Conservation (phyloP, 2,329 filamentous ascomycete species). For the Coniella lustricola region DNA sequence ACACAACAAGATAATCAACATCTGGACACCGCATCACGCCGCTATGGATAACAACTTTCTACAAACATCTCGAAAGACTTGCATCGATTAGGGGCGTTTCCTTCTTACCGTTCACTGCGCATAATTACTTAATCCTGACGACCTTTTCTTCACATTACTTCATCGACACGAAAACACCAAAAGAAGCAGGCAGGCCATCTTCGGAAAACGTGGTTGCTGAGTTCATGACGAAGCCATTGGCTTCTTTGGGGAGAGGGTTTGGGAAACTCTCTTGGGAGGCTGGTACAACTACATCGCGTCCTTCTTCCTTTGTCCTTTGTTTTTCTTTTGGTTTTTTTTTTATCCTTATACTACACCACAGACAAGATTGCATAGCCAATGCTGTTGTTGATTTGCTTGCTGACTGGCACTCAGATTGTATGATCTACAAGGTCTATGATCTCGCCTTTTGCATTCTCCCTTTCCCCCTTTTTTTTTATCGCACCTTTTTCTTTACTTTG, state of each 20-base stretch:
- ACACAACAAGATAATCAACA: not conserved
- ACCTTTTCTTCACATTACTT: not conserved
- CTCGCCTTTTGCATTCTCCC: not conserved
- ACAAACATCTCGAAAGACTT: not conserved
- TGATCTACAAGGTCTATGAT: too few relatives aligned
- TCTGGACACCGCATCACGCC: not conserved
- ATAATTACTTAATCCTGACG: constrained; percentile 6
- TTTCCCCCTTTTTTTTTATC: too few relatives aligned
- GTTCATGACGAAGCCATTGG: not conserved
- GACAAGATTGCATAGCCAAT: constrained; percentile 1
- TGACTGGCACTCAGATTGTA: too few relatives aligned
- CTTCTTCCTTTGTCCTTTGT: not conserved
- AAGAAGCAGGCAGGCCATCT: constrained; percentile 1
- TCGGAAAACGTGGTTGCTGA: not conserved
- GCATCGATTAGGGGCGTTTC: not conserved
- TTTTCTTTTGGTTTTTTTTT: not conserved
- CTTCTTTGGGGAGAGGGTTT: not conserved
- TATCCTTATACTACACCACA: not conserved
- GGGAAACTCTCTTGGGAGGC: not conserved
- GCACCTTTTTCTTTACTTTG: too few relatives aligned
- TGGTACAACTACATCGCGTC: not conserved
- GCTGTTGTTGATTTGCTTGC: not conserved
- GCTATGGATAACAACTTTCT: not conserved
- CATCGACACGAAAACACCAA: not conserved
- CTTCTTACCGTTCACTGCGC: constrained; percentile 2